Conservation (phyloP, 768 basidiomycete species). For the Lanmaoa rubissima region DNA sequence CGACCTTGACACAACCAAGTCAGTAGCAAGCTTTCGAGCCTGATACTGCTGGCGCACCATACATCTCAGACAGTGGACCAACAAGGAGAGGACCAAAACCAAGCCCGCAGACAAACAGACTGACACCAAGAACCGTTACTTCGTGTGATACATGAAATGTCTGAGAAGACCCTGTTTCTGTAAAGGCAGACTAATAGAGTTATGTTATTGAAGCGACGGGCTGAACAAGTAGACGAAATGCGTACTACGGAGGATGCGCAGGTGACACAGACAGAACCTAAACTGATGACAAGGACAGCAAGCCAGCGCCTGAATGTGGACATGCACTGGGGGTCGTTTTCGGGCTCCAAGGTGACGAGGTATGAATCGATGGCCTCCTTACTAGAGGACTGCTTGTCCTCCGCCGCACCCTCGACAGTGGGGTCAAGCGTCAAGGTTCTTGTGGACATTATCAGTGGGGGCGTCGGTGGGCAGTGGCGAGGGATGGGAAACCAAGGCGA, state of each 20-base stretch:
- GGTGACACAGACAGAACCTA: slow-evolving; percentile 49
- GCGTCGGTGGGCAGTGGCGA: neutral
- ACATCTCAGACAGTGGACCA: slow-evolving; percentile 43
- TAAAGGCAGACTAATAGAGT: slow-evolving; percentile 50
- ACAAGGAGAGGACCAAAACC: slow-evolving; percentile 36
- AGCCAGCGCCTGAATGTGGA: slow-evolving; percentile 46
- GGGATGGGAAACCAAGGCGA: neutral
- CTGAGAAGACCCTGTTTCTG: slow-evolving; percentile 55
- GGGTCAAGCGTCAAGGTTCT: slow-evolving; percentile 5
- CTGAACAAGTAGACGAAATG: slow-evolving; percentile 1
- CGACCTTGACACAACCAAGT: slow-evolving; percentile 43
- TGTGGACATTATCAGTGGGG: slow-evolving; percentile 1
- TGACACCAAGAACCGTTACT: slow-evolving; percentile 49
- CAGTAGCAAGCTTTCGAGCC: neutral
- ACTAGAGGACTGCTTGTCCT: neutral
- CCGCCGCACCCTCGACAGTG: slow-evolving; percentile 10
- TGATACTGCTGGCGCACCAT: slow-evolving; percentile 15
- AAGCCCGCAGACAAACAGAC: slow-evolving; percentile 43
- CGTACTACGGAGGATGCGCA: slow-evolving; percentile 57
- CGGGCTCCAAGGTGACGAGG: slow-evolving; percentile 38
- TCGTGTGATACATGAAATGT: slow-evolving; percentile 53
- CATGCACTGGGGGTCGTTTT: slow-evolving; percentile 44
- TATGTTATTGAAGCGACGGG: neutral
- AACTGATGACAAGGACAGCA: slow-evolving; percentile 44
- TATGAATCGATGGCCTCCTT: slow-evolving; percentile 11